Percentiles rank a stretch among this genome's conserved stretches.
Conservation (phyloP, 208 protist genomes). For the Trypanosomatidae sp. region DNA sequence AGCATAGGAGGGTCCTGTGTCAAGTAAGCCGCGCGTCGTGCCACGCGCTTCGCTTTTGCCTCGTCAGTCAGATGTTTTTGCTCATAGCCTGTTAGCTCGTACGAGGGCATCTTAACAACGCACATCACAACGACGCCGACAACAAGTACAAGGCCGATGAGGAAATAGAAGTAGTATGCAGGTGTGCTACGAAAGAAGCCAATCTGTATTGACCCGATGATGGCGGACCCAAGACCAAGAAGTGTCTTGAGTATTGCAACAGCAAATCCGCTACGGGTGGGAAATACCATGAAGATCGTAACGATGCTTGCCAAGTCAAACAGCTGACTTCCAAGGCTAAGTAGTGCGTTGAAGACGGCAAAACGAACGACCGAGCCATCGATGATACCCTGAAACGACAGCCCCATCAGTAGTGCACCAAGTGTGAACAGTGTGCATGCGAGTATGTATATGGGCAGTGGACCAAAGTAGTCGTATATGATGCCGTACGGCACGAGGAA, state of each 20-base stretch:
- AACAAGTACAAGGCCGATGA: conserved; percentile 12
- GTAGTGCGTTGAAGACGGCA: conserved; percentile 24
- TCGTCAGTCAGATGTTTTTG: conserved; percentile 9
- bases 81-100: conserved; percentile 44
- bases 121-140: conserved; percentile 8
- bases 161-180: conserved; percentile 39
- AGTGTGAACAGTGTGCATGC: conserved; percentile 13
- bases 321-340: conserved; percentile 17
- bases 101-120: conserved; percentile 35
- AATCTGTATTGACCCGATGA: conserved; percentile 27
- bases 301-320: conserved; percentile 35
- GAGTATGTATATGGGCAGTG: conserved; percentile 16
- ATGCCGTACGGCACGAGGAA: conserved; percentile 30
- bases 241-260: conserved; percentile 54
- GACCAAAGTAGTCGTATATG: conserved; percentile 38
- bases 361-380: conserved; percentile 12
- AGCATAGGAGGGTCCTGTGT: conserved; percentile 33
- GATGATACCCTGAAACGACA: conserved; percentile 32
- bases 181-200: conserved; percentile 28
- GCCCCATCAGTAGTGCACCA: conserved; percentile 18
- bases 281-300: conserved; percentile 45
- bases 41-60: conserved; percentile 6
- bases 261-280: conserved; percentile 23
- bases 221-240: conserved; percentile 41
- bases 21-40: conserved; percentile 15